phyloP scores from a whole-genome alignment of 768 basidiomycete genomes.

The Suillus subluteus region DNA sequence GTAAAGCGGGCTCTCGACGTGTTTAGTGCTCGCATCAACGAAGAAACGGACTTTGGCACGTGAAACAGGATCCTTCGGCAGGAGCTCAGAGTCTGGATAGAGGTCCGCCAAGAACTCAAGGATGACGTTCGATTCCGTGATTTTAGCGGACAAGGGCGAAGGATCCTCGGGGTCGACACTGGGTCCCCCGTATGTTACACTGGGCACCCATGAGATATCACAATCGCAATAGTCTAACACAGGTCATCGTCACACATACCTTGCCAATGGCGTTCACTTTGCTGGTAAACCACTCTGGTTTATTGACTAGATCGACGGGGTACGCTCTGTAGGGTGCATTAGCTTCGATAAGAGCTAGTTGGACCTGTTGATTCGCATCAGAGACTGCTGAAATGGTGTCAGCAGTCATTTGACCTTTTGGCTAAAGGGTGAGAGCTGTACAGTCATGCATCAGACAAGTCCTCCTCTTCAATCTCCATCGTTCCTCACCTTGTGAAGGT shows the following conservation, averaged over 20 bases:
- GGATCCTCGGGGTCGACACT: conserved; percentile 52
- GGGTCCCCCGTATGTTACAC: conserved; percentile 61
- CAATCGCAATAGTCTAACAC: background rate
- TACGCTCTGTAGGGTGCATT: conserved; percentile 48
- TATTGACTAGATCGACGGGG: conserved; percentile 60
- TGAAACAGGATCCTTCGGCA: conserved; percentile 54
- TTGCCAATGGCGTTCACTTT: conserved; percentile 65
- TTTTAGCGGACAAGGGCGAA: conserved; percentile 54
- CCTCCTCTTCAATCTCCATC: background rate
- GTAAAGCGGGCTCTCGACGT: conserved; percentile 20
- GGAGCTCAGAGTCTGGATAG: conserved; percentile 45
- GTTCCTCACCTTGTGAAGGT: conserved; percentile 44
- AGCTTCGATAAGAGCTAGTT: conserved; percentile 59
- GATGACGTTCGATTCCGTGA: conserved; percentile 64
- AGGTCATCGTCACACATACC: conserved; percentile 34
- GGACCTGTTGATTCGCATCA: conserved; percentile 37
- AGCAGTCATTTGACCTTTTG: conserved; percentile 44
- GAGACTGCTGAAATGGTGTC: background rate
- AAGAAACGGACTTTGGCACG: conserved; percentile 64
- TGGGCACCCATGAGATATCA: conserved; percentile 47
- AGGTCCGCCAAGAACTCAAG: conserved; percentile 67
- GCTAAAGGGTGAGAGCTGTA: conserved; percentile 56
- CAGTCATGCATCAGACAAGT: background rate
- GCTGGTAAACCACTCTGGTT: conserved; percentile 66
- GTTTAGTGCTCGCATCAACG: conserved; percentile 51